A percentile compares a stretch with the other conserved stretches of the same genome.
Conservation (phyloP, 2,329 filamentous ascomycete species). For the Cryphonectria naterciae region DNA sequence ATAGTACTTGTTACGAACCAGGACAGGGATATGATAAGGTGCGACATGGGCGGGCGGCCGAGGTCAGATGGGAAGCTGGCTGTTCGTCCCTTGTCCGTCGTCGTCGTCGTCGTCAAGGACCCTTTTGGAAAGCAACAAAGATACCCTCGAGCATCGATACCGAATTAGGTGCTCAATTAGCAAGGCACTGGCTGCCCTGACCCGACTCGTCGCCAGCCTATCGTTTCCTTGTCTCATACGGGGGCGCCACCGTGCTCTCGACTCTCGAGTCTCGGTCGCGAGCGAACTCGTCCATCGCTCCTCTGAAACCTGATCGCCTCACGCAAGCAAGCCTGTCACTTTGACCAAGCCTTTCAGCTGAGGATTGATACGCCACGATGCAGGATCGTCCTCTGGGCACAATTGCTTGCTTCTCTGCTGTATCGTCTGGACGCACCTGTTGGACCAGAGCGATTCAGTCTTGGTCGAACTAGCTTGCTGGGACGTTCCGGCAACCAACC, state of each 20-base stretch:
- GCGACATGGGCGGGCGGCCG: background rate
- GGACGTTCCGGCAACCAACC: background rate
- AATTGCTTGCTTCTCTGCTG: slow-evolving; percentile 6
- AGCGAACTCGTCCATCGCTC: background rate
- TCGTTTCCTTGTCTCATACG: background rate
- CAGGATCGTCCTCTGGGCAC: slow-evolving; percentile 11
- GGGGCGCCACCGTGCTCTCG: background rate
- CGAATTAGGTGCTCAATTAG: slow-evolving; percentile 26
- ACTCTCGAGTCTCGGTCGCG: background rate
- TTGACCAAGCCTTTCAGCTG: slow-evolving; percentile 13
- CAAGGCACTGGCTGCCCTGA: slow-evolving; percentile 9
- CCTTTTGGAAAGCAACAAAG: slow-evolving; percentile 17
- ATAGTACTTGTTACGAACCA: background rate
- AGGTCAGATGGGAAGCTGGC: background rate
- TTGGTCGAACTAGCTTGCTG: background rate
- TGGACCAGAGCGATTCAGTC: background rate
- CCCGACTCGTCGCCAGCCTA: background rate
- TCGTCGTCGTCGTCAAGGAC: background rate
- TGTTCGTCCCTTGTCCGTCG: background rate
- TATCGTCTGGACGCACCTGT: background rate
- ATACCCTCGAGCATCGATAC: slow-evolving; percentile 10
- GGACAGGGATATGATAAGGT: slow-evolving; percentile 7
- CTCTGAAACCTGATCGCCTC: background rate
- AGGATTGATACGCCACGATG: slow-evolving; percentile 19
- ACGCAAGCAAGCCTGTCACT: background rate